Conservation (phyloP, 768 basidiomycete species). For the Russula vinacea region DNA sequence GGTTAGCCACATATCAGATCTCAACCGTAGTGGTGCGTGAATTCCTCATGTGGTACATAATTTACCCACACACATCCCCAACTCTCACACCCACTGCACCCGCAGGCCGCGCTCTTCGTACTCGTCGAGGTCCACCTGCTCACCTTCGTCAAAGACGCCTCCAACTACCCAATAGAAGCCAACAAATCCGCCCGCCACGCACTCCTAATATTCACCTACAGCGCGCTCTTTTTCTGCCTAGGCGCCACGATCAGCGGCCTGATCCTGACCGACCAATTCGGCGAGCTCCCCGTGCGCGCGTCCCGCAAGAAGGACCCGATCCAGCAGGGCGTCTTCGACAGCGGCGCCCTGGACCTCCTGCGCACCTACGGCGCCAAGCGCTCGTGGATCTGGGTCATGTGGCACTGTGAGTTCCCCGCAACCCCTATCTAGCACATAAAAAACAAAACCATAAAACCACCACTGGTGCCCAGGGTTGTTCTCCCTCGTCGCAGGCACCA, state of each 20-base stretch:
- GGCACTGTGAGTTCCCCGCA: constrained; percentile 23
- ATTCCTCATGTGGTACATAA: not conserved
- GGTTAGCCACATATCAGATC: constrained; percentile 27
- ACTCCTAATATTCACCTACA: constrained; percentile 26
- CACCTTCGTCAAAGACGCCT: constrained; percentile 17
- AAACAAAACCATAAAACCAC: not conserved
- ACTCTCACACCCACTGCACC: not conserved
- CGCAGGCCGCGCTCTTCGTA: constrained; percentile 26
- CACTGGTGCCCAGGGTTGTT: constrained; percentile 11
- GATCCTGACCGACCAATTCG: constrained; percentile 27
- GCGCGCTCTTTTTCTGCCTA: constrained; percentile 26
- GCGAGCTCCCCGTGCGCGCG: constrained; percentile 25
- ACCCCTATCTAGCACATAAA: no score
- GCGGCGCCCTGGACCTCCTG: constrained; percentile 15
- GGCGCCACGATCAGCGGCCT: constrained; percentile 27
- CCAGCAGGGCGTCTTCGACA: constrained; percentile 23
- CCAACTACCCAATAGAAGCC: not conserved
- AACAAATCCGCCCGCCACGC: constrained; percentile 7
- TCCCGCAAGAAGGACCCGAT: constrained; percentile 17
- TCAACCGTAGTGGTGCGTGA: constrained; percentile 20
- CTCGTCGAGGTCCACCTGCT: constrained; percentile 25
- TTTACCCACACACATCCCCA: not conserved
- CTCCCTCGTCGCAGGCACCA: constrained; percentile 11
- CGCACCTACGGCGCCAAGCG: constrained; percentile 23
- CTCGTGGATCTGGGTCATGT: constrained; percentile 26